Evolutionary conservation across 176 grass and related monocot species (phyloP), one percentile per base, ranked within the genome.

Genomic region (Canna indica): DNA sequence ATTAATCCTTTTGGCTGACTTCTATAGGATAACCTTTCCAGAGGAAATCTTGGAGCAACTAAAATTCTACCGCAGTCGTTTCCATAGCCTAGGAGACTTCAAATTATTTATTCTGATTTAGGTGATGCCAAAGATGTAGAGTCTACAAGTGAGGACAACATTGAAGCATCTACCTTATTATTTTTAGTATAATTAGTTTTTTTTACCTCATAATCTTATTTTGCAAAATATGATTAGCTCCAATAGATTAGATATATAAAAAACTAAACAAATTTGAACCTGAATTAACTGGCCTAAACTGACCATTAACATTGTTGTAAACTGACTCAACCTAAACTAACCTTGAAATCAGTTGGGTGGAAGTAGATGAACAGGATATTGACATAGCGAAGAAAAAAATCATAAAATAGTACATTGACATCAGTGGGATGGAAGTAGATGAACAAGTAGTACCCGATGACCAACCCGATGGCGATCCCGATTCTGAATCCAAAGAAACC

Each of bases 21-120:
- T 30, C 48, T 74, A 74, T 80, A 99, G 94, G 94, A 99, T 88
- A 99, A 99, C 69, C 86, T 99, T 70, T 99, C 94, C 13, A 90
- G 94, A 72, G 94, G 94, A 52, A 99, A 99, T 76, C 85, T 93
- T 82, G 94, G 89, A 70, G 94, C 94, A 61, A 84, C 93, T 22
- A 93, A 67, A 77, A 69, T 80, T 57, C 89, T 99, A 57, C 94
- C 84, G 72, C 73, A 77, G 36, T 35, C 93, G 39, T 99, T 85
- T 62, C 86, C 94, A 71, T 80, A 93, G 56, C 84, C 82, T 35
- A 89, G 94, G 64, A 99, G 84, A 77, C 86, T 99, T 83, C 94
- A 99, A 34, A 93, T 99, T 85, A 93, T 99, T 59, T 93, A 99
- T 79, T 87, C 84, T 83, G 94, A 99, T 78, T 82, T 99, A 76